phyloP scores from a whole-genome alignment of 2,329 filamentous ascomycete genomes.

The Thielaviopsis populi region DNA sequence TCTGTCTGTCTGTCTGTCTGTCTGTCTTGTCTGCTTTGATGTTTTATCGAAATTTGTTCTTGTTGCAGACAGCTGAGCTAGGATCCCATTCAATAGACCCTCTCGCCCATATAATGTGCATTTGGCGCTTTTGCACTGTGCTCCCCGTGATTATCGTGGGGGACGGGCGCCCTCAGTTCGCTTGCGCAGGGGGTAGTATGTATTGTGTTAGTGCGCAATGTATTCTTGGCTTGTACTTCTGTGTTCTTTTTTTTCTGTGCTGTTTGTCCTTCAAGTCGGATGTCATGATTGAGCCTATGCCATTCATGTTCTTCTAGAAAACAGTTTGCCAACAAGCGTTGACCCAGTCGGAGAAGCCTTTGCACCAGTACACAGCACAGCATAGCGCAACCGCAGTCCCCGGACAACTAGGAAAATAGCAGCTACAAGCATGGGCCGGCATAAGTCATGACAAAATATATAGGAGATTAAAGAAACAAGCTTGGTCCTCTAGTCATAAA shows the following conservation, averaged over 20 bases:
- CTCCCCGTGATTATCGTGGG: background rate
- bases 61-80: conserved; percentile 4
- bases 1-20: background rate
- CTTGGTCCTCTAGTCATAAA: background rate
- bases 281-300: background rate
- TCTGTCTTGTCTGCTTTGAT: conserved; percentile 3
- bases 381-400: background rate
- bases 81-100: background rate
- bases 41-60: conserved; percentile 5
- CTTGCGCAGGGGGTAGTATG: too few relatives aligned
- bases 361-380: background rate
- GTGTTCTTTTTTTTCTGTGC: background rate
- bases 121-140: background rate
- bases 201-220: too few relatives aligned
- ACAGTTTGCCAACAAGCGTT: too few relatives aligned
- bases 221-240: background rate
- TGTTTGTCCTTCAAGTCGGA: background rate
- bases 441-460: background rate
- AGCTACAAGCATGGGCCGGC: background rate
- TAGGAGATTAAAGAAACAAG: conserved; percentile 1
- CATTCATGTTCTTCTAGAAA: background rate
- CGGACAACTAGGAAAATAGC: background rate
- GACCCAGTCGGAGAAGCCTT: too few relatives aligned
- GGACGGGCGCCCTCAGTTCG: background rate
- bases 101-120: background rate